Evolutionary conservation across 169 alveolate genomes (phyloP).

Genomic region (Sarcocystis neurona): DNA sequence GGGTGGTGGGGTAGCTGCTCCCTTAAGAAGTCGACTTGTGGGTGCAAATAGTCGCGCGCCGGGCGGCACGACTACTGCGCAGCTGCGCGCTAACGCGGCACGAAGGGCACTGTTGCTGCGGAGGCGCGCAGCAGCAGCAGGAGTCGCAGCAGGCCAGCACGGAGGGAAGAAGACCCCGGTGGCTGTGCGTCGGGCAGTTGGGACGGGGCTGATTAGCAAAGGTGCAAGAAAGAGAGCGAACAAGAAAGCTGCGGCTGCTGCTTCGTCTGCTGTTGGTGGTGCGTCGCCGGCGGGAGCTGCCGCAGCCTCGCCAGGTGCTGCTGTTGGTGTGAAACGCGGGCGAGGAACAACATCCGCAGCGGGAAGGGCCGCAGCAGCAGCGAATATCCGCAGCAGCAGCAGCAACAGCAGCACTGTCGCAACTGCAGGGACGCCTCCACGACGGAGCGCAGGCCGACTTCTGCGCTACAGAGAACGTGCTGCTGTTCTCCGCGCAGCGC

Average conservation of each 20-base stretch:
- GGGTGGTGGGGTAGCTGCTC: neutral
- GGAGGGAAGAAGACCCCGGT: too few species aligned
- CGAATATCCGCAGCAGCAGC: constrained; percentile 46
- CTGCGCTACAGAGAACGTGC: constrained; percentile 33
- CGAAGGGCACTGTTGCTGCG: too few species aligned
- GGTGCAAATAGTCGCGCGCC: too few species aligned
- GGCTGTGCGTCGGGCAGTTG: neutral
- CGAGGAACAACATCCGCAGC: constrained; percentile 36
- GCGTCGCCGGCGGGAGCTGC: constrained; percentile 33
- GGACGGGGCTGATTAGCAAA: neutral
- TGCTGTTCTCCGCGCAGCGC: neutral
- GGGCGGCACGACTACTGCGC: too few species aligned
- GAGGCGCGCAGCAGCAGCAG: too few species aligned
- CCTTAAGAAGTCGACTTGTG: constrained; percentile 2
- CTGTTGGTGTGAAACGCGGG: neutral
- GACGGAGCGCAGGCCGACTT: constrained; percentile 16
- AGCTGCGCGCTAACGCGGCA: too few species aligned
- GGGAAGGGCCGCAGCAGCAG: constrained; percentile 17
- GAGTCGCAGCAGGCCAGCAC: too few species aligned
- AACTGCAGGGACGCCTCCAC: neutral
- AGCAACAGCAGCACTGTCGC: neutral
- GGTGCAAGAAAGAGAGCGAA: neutral
- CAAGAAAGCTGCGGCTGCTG: constrained; percentile 49
- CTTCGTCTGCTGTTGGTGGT: constrained; percentile 45
- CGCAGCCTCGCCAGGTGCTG: constrained; percentile 10